Base-by-base conservation (phyloP, 2,329 filamentous ascomycete genomes). In the Xylariaceae sp. region DNA sequence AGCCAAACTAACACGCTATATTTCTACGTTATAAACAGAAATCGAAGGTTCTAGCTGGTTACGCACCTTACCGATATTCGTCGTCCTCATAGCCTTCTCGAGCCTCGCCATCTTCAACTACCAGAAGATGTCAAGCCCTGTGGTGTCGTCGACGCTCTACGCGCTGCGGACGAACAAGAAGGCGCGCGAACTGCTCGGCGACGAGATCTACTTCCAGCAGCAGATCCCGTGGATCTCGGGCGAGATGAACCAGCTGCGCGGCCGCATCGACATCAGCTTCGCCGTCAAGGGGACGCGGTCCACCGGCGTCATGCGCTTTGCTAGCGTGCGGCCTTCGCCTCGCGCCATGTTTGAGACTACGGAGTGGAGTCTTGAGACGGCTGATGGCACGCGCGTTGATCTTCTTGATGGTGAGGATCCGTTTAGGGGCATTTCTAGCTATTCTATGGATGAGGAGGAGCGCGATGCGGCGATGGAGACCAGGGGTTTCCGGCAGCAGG, bases 101-200 rank as follows among this genome's bases (percentile, higher is more conserved):
- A 85, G 86, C 61, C 75, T 95, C 56, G 89, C 87, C 63, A 96
- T 99, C 72, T 97, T 99, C 87, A 99, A 99, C 80, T 97, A 99
- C 81, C 92, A 99, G 72, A 96, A 96, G 72, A 84, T 86, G 53
- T 90, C 88, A n/a, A 90, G 85, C 22, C 88, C 88, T 51, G 82
- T 92, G 29, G 88, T 96, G n/a, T 84, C 84, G 51, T 89, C 88
- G 51, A 94, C 91, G 4, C 81, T 99, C 26, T 99, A 97, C 77
- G 88, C 92, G 1, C 81, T 99, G 59, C 88, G 94, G 60, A 95
- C 89, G 2, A 90, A 87, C 53, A 75, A 81, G 2, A 74, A 77
- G 55, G 94, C 91, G 43, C 84, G 92, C 66, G 85, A 84, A 53
- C 75, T 86, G 43, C 81, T 99, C 26, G 94, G 94, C 59, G 89